These are phyloP conservation scores for Mycena amicta DNA, from an alignment of 768 basidiomycete genomes.

Conservation along the genomic window DNA sequence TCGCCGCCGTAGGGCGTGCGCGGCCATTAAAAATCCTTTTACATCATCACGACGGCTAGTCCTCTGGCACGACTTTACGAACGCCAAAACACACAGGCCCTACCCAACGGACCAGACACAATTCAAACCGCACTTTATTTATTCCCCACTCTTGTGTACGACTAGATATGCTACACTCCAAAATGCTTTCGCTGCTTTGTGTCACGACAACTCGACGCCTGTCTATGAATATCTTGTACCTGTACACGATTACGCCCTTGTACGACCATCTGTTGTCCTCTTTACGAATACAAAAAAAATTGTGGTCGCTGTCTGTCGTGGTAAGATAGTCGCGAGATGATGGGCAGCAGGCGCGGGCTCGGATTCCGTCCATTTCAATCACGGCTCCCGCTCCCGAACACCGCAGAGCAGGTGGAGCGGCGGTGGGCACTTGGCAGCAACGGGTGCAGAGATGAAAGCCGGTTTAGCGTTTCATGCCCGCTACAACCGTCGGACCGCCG, in stretches of 20 bases:
- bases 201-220: slow-evolving; percentile 33
- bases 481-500: slow-evolving; percentile 59
- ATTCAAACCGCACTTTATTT: neutral
- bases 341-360: slow-evolving; percentile 4
- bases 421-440: slow-evolving; percentile 6
- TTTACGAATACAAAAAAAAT: slow-evolving; percentile 23
- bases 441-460: neutral
- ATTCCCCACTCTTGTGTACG: slow-evolving; percentile 48
- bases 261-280: slow-evolving; percentile 17
- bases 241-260: slow-evolving; percentile 16
- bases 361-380: slow-evolving; percentile 14
- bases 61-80: slow-evolving; percentile 11
- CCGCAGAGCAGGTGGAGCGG: slow-evolving; percentile 16
- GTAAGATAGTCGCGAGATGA: neutral
- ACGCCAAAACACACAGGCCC: neutral
- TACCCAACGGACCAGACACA: neutral
- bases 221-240: slow-evolving; percentile 27
- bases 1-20: slow-evolving; percentile 15
- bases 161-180: slow-evolving; percentile 65
- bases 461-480: slow-evolving; percentile 64
- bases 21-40: slow-evolving; percentile 3
- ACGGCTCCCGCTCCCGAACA: neutral
- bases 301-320: slow-evolving; percentile 14
- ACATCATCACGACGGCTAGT: neutral
- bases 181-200: slow-evolving; percentile 33